Evolutionary conservation across 768 basidiomycete genomes (phyloP), one percentile per base, ranked within the genome.

Genomic region (Royoungia palumana): DNA sequence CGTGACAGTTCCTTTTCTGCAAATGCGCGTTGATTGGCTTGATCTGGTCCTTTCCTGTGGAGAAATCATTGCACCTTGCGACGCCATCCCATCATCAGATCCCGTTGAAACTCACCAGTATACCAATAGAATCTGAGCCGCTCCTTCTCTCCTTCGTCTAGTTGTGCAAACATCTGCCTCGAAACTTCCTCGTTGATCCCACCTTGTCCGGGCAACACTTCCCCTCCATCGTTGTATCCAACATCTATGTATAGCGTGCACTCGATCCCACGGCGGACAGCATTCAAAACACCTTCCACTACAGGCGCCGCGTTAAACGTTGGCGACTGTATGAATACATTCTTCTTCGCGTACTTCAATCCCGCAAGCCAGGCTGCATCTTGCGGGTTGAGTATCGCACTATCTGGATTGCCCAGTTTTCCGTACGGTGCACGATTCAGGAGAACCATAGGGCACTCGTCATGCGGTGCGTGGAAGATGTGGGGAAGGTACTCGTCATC

Each of bases 101-200:
- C 6, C 12, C 16, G 16, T 11, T 30, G 41, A 38, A 30, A 24
- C 61, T 45, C 41, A 58, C 65, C 68, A 6, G 76, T 75, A 60
- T 82, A 83, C 78, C 82, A 77, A 65, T 78, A 76, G 53, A 81
- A 75, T 52, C 71, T 67, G 17, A 79, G 67, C 35, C 66, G 73
- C 53, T 78, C 62, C 58, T 78, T 70, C 37, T 71, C 70, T 34
- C 73, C 72, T 22, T 69, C 67, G 4, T 70, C 66, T 16, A 87
- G 71, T 41, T 65, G 66, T 19, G 70, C 73, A 65, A 77, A 87
- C 70, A 88, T 76, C 32, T 70, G 68, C 51, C 78, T 72, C 14
- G 77, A 78, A 17, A 88, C 83, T 64, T 83, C 75, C 53, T 85
- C 82, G 61, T 88, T 88, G 30, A 79, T 87, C 2, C 86, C 86